phyloP scores from a whole-genome alignment of 495 filamentous ascomycete species.

The Aspergillus biplanus region DNA sequence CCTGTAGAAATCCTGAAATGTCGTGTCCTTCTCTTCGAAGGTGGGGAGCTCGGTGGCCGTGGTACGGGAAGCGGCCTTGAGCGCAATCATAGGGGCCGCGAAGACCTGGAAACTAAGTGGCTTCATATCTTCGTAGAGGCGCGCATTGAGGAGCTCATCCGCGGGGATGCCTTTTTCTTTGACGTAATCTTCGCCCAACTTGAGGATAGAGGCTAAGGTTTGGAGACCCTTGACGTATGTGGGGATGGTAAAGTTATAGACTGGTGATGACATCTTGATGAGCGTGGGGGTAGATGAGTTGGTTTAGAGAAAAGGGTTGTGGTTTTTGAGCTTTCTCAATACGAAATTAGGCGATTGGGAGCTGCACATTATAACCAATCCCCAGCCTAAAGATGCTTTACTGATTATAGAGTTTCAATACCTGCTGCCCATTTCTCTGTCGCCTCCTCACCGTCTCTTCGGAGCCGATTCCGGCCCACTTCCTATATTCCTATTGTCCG shows the following conservation, averaged over 20 bases:
- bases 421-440: too few species aligned
- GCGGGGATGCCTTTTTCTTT: slow-evolving; percentile 22
- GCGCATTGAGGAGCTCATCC: slow-evolving; percentile 11
- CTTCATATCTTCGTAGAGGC: slow-evolving; percentile 46
- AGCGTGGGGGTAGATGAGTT: neutral
- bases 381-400: too few species aligned
- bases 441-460: too few species aligned
- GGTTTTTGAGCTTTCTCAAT: too few species aligned
- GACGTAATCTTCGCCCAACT: slow-evolving; percentile 22
- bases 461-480: too few species aligned
- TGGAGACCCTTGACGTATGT: slow-evolving; percentile 24
- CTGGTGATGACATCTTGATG: slow-evolving; percentile 2
- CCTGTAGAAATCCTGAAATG: slow-evolving; percentile 41
- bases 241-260: slow-evolving; percentile 25
- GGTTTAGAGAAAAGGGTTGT: neutral
- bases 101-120: slow-evolving; percentile 50
- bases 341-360: neutral
- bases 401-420: too few species aligned
- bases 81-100: slow-evolving; percentile 32
- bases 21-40: slow-evolving; percentile 32
- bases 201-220: slow-evolving; percentile 24
- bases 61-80: slow-evolving; percentile 32
- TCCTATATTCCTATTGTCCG: too few species aligned
- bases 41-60: neutral
- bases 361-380: neutral